Evolutionary conservation across 1,284 basidiomycete species (phyloP).

Genomic region (Pascua sp.): DNA sequence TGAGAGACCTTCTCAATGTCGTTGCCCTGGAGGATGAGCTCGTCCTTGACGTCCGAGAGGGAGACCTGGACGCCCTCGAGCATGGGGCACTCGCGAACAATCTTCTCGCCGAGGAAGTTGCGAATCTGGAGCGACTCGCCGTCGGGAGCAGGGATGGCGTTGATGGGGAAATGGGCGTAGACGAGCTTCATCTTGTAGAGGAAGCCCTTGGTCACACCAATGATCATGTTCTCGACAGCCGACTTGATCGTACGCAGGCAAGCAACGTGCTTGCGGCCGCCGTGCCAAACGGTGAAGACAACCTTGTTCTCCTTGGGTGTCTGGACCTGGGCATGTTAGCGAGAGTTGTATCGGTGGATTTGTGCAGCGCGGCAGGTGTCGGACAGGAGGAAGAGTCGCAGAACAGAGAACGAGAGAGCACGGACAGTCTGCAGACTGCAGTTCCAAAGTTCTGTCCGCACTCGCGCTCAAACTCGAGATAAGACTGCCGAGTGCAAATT

Average conservation of each 20-base stretch:
- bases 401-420: background rate
- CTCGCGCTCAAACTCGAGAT: background rate
- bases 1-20: slow-evolving; percentile 95
- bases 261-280: slow-evolving; percentile 94
- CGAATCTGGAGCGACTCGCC: slow-evolving; percentile 86
- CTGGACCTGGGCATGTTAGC: slow-evolving; percentile 1
- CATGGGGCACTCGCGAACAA: slow-evolving; percentile 90
- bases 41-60: slow-evolving; percentile 95
- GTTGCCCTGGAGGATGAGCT: slow-evolving; percentile 87
- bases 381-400: background rate
- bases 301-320: slow-evolving; percentile 59
- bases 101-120: slow-evolving; percentile 80
- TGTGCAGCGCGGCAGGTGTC: background rate
- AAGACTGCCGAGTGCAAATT: background rate
- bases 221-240: slow-evolving; percentile 95
- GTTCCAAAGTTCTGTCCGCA: background rate
- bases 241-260: slow-evolving; percentile 95
- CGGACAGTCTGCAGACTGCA: too few relatives aligned
- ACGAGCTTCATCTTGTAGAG: slow-evolving; percentile 99
- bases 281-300: slow-evolving; percentile 95
- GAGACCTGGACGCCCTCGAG: slow-evolving; percentile 78
- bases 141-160: slow-evolving; percentile 88
- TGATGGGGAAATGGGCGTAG: slow-evolving; percentile 99
- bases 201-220: slow-evolving; percentile 96
- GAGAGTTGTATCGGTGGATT: background rate